A percentile compares a stretch with the other conserved stretches of the same genome.
Conservation (phyloP, 306 rosid genomes). For the Vachellia collinsii region DNA sequence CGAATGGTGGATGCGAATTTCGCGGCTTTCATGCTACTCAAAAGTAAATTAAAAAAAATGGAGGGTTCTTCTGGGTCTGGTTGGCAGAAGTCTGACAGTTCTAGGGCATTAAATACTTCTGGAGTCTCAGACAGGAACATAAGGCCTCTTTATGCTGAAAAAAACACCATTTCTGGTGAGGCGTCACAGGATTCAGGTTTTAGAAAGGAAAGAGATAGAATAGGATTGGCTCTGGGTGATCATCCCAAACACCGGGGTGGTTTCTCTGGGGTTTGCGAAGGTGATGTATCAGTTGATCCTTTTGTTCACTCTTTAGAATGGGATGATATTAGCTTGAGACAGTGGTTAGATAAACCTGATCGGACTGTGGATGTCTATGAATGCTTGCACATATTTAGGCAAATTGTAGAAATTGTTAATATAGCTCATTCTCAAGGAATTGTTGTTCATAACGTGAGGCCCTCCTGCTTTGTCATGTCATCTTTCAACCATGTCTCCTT, state of each 20-base stretch:
- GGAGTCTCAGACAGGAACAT: constrained; percentile 61
- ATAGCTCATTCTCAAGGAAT: constrained; percentile 87
- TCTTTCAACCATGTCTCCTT: constrained; percentile 89
- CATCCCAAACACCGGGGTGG: constrained; percentile 52
- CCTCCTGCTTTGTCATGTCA: constrained; percentile 96
- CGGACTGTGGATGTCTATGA: constrained; percentile 71
- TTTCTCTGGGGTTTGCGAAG: constrained; percentile 67
- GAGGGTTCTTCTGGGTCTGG: constrained; percentile 78
- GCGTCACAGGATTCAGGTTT: constrained; percentile 54
- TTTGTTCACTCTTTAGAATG: constrained; percentile 57
- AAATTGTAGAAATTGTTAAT: constrained; percentile 79
- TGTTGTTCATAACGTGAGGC: constrained; percentile 91
- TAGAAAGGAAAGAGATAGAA: constrained; percentile 56
- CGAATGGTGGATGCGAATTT: constrained; percentile 52
- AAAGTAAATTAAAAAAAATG: constrained; percentile 63
- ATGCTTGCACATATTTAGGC: constrained; percentile 87
- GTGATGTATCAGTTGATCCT: constrained; percentile 58
- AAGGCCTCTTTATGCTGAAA: constrained; percentile 45
- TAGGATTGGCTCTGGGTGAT: constrained; percentile 51
- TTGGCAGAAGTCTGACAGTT: constrained; percentile 61
- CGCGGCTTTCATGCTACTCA: constrained; percentile 59
- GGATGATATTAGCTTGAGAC: constrained; percentile 92
- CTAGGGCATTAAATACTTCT: constrained; percentile 66
- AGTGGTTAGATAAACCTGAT: constrained; percentile 88
- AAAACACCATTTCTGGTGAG: constrained; percentile 52